Base-by-base conservation (phyloP, 2,329 filamentous ascomycete species). In the Cytospora leucostoma region DNA sequence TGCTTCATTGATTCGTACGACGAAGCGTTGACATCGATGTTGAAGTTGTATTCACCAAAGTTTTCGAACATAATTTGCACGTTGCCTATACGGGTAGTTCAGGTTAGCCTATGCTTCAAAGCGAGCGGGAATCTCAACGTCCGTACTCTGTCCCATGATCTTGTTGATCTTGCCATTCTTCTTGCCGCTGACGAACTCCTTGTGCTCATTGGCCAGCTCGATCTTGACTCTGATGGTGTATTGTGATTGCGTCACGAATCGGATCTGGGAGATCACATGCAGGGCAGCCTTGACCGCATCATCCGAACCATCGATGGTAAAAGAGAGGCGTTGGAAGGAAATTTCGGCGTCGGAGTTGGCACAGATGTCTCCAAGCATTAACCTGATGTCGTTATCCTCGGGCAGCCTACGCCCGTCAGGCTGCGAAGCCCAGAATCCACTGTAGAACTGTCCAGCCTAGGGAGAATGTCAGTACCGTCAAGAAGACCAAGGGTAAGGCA, bases 151-250 rank as follows among this genome's bases (percentile, higher is more conserved):
- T 32, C 94, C 95, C 95, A 99, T 99, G 72, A 99, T 99, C 83
- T 99, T 99, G 83, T 99, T 99, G 78, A 99, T 99, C 80, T 99
- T 99, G 77, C 95, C 95, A 71, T 99, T 99, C 82, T 99, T 99
- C 83, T 99, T 99, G 70, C 95, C 95, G 70, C 93, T 97, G 63
- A 99, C 95, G 74, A 99, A 99, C 74, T 99, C 95, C 77, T 99
- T 99, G 81, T 99, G 95, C 79, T 99, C 95, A 73, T 98, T 98
- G 72, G 95, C 95, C 62, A 99, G 88, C 80, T 99, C 95, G 67
- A 99, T 96, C 82, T 98, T 98, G 73, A 99, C 94, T 62, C 93
- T 88, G 74, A 99, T 96, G 74, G 96, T 93, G 72, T 96, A 96
- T 69, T 92, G 91, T 50, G 90, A 88, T 70, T 93, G 90, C 68